Base-by-base conservation (phyloP, 2,329 filamentous ascomycete genomes). In the Fusarium sp. region DNA sequence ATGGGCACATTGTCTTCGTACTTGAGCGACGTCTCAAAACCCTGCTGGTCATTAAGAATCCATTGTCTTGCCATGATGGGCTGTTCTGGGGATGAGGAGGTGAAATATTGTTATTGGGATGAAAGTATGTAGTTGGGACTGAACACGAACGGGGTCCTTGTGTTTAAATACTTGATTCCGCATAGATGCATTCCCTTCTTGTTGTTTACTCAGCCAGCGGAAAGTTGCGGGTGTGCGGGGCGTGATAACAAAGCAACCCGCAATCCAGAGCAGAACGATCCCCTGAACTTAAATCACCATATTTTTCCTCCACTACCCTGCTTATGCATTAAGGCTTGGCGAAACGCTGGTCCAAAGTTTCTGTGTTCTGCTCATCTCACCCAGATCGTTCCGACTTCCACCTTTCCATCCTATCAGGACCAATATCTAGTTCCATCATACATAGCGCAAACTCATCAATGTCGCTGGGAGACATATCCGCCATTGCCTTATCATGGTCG, bases 1-100 rank as follows among this genome's bases (percentile, higher is more conserved):
- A 76, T 33, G 20, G 15, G 56, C 22, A 78, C 38, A 22, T 79
- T 68, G 13, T 76, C 56, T 25, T 81, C 71, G 36, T 80, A 82
- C 47, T 80, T 69, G 17, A 82, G 77, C 1, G 80, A 81, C 4
- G 62, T 71, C 13, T 81, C 79, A 27, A 80, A 82, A 57, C 80
- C 81, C 22, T 79, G 70, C 56, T 82, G 80, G 63, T 76, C 63
- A 20, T 39, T 41, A 11, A 68, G 60, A 33, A 64, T 69, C 64
- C 58, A 82, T 57, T 77, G 79, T 60, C 61, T 52, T 35, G 56
- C 56, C 61, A 64, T 64, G 25, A n/a, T 31, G 7, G 18, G n/a
- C 4, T 46, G 17, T 27, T 36, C 18, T 31, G 22, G 9, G 38
- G 11, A 29, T 31, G 15, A 25, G 5, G 5, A 13, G n/a, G 8